Evolutionary conservation across 495 filamentous ascomycete species (phyloP).

Genomic region (Xylaria longipes): DNA sequence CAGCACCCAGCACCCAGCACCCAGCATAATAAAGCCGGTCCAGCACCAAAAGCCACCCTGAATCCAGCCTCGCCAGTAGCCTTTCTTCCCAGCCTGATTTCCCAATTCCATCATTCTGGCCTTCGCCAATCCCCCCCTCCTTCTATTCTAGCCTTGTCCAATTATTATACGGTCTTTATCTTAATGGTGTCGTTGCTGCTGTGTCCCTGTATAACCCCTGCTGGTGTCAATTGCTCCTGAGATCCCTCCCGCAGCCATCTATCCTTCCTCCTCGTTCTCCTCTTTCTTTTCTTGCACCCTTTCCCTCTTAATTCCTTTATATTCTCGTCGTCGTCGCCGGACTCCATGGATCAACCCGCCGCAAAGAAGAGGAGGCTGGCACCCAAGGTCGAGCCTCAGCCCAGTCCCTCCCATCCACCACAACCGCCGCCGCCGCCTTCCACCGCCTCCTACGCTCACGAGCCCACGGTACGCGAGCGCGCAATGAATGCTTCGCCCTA

Average conservation of each 20-base stretch:
- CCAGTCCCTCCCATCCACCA: slow-evolving; percentile 37
- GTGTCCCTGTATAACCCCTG: slow-evolving; percentile 14
- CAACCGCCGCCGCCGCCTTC: slow-evolving; percentile 19
- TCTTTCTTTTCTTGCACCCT: neutral
- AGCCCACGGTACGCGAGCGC: slow-evolving; percentile 39
- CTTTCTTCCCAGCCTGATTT: slow-evolving; percentile 40
- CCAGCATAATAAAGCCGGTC: slow-evolving; percentile 23
- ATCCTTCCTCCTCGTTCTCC: neutral
- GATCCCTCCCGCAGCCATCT: slow-evolving; percentile 5
- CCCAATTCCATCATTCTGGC: slow-evolving; percentile 32
- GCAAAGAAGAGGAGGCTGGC: slow-evolving; percentile 47
- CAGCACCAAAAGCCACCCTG: slow-evolving; percentile 26
- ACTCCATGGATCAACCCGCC: slow-evolving; percentile 43
- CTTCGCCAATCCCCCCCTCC: slow-evolving; percentile 25
- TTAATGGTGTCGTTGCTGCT: slow-evolving; percentile 29
- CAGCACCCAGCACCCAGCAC: neutral
- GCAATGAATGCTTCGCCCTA: slow-evolving; percentile 27
- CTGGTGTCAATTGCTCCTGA: slow-evolving; percentile 28
- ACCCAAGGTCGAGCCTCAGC: slow-evolving; percentile 44
- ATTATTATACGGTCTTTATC: slow-evolving; percentile 15
- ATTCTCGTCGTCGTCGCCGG: slow-evolving; percentile 9
- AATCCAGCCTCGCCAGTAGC: slow-evolving; percentile 41
- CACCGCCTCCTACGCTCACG: slow-evolving; percentile 33
- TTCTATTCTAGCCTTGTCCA: slow-evolving; percentile 11
- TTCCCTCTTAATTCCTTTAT: neutral